Conservation (phyloP, 2,329 filamentous ascomycete genomes). For the Colletotrichum sp. region DNA sequence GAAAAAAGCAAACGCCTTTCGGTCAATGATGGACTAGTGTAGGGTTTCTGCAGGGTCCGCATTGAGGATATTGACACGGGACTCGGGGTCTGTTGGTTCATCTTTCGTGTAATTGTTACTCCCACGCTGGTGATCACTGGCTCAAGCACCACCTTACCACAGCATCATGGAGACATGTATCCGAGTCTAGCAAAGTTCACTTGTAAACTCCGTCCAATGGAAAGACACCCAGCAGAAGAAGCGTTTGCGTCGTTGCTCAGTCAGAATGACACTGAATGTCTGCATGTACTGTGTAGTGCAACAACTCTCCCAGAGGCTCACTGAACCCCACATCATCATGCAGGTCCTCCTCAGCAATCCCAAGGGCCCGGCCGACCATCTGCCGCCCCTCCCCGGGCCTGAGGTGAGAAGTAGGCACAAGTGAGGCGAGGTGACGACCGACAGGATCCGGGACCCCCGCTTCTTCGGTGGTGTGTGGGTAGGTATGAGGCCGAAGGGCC, state of each 20-base stretch:
- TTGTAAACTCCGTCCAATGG: not conserved
- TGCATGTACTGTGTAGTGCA: not conserved
- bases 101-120: not conserved
- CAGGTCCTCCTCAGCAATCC: not conserved
- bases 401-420: not conserved
- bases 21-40: not conserved
- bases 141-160: not conserved
- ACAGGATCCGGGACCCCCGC: not conserved
- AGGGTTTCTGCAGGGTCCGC: not conserved
- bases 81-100: not conserved
- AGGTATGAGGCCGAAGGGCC: slow-evolving; percentile 3
- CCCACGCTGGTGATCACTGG: not conserved
- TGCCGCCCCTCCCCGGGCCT: slow-evolving; percentile 1
- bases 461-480: not conserved
- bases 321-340: not conserved
- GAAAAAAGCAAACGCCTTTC: not conserved
- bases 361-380: not conserved
- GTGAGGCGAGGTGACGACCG: slow-evolving; percentile 6
- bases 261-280: not conserved
- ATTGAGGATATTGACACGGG: not conserved
- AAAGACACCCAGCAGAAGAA: not conserved
- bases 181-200: not conserved
- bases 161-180: not conserved
- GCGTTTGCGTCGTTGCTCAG: not conserved
- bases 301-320: not conserved